Evolutionary conservation across 768 basidiomycete genomes (phyloP).

Genomic region (Lactifluus volemus): DNA sequence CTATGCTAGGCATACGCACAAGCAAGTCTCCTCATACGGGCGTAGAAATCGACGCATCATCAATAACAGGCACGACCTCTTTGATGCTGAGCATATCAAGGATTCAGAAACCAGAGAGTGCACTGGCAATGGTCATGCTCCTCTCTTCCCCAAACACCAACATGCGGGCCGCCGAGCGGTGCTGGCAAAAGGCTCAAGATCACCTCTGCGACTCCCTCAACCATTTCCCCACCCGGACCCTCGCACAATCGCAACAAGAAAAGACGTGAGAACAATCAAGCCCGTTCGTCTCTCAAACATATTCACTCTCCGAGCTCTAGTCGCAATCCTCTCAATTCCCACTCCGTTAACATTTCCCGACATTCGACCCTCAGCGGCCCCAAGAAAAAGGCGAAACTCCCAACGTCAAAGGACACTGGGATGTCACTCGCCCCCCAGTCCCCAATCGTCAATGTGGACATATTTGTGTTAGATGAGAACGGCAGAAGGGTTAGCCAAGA

Average conservation of each 20-base stretch:
- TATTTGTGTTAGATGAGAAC: conserved; percentile 52
- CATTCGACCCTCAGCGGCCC: conserved; percentile 26
- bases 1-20: conserved; percentile 56
- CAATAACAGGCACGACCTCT: conserved; percentile 27
- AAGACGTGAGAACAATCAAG: conserved; percentile 10
- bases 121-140: background rate
- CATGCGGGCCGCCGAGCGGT: background rate
- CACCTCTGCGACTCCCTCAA: background rate
- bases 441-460: conserved; percentile 55
- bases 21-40: conserved; percentile 58
- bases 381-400: conserved; percentile 21
- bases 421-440: conserved; percentile 29
- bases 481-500: conserved; percentile 55
- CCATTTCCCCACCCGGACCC: conserved; percentile 13
- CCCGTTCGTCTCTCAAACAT: background rate
- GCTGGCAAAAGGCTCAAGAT: background rate
- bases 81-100: conserved; percentile 3
- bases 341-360: conserved; percentile 30
- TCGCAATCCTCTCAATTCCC: conserved; percentile 35
- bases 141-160: background rate
- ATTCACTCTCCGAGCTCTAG: conserved; percentile 10
- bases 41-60: conserved; percentile 55
- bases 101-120: background rate
- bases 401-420: conserved; percentile 13
- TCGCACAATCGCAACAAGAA: conserved; percentile 12